Conservation (phyloP, 768 basidiomycete genomes). For the Tricholomella constricta region DNA sequence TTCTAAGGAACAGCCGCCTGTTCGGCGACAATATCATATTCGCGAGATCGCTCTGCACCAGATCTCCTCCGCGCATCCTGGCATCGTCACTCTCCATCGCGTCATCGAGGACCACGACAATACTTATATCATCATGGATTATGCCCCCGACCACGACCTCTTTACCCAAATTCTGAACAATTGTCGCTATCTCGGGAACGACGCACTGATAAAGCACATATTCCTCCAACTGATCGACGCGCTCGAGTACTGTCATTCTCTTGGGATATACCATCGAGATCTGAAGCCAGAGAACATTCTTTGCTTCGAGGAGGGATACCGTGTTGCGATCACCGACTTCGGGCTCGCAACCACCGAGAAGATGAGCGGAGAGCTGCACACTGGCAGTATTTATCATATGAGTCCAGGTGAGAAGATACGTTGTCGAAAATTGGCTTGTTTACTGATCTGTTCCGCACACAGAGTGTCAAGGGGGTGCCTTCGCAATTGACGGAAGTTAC, state of each 20-base stretch:
- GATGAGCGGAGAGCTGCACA: slow-evolving; percentile 85
- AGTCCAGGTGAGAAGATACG: slow-evolving; percentile 78
- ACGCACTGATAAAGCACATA: slow-evolving; percentile 81
- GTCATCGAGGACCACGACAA: slow-evolving; percentile 80
- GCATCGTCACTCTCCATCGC: slow-evolving; percentile 87
- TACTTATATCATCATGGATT: slow-evolving; percentile 94
- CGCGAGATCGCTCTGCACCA: slow-evolving; percentile 87
- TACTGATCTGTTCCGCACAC: slow-evolving; percentile 21
- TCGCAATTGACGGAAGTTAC: slow-evolving; percentile 68
- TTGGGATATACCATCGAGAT: slow-evolving; percentile 95
- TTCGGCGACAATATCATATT: slow-evolving; percentile 76
- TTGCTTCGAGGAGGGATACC: slow-evolving; percentile 75
- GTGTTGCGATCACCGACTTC: slow-evolving; percentile 91
- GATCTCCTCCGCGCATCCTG: slow-evolving; percentile 71
- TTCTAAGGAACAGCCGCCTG: slow-evolving; percentile 43
- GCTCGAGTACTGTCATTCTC: slow-evolving; percentile 88
- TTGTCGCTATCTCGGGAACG: slow-evolving; percentile 81
- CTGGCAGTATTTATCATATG: slow-evolving; percentile 99
- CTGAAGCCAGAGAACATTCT: slow-evolving; percentile 97
- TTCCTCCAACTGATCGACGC: slow-evolving; percentile 95
- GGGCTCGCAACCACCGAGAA: slow-evolving; percentile 90
- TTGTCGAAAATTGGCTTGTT: slow-evolving; percentile 14
- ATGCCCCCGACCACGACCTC: slow-evolving; percentile 86
- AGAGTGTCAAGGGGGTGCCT: slow-evolving; percentile 88
- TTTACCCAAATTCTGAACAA: slow-evolving; percentile 86